These are phyloP conservation scores for Cordyceps farinosa DNA, from an alignment of 2,329 filamentous ascomycete genomes.

Conservation along the genomic window DNA sequence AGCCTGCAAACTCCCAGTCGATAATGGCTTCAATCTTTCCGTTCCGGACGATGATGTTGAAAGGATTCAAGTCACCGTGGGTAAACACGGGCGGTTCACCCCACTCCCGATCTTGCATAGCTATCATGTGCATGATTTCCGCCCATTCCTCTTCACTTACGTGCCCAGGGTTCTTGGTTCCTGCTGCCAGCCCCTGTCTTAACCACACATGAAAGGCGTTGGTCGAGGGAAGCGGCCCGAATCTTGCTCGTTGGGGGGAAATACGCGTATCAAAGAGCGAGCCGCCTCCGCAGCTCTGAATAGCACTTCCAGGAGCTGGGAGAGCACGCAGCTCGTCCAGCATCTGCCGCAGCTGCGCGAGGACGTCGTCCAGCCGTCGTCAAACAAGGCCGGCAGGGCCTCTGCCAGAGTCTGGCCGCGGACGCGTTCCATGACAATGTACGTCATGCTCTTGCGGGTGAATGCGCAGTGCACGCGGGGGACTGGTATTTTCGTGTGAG, in stretches of 20 bases:
- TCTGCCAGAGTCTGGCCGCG: constrained; percentile 22
- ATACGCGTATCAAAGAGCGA: constrained; percentile 28
- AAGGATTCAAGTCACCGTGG: constrained; percentile 27
- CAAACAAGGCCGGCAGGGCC: constrained; percentile 25
- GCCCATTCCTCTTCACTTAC: constrained; percentile 27
- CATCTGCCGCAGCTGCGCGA: constrained; percentile 27
- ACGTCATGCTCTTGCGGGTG: constrained; percentile 23
- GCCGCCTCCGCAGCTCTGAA: constrained; percentile 27
- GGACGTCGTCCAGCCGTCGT: constrained; percentile 24
- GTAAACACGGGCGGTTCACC: constrained; percentile 27
- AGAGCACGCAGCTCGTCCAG: constrained; percentile 26
- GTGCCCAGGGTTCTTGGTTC: constrained; percentile 21
- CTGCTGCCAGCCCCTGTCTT: constrained; percentile 23
- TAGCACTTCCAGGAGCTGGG: constrained; percentile 18
- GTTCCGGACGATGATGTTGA: constrained; percentile 28
- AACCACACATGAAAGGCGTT: constrained; percentile 23
- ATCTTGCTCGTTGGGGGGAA: constrained; percentile 22
- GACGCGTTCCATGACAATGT: constrained; percentile 29
- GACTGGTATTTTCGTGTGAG: constrained; percentile 28
- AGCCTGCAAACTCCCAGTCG: constrained; percentile 34
- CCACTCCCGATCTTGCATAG: constrained; percentile 25
- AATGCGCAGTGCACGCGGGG: constrained; percentile 26
- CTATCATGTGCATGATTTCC: constrained; percentile 23
- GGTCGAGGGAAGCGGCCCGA: constrained; percentile 31
- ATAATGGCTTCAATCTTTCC: constrained; percentile 29